Base-by-base conservation (phyloP, 306 rosid species). In the Sicyos edulis region DNA sequence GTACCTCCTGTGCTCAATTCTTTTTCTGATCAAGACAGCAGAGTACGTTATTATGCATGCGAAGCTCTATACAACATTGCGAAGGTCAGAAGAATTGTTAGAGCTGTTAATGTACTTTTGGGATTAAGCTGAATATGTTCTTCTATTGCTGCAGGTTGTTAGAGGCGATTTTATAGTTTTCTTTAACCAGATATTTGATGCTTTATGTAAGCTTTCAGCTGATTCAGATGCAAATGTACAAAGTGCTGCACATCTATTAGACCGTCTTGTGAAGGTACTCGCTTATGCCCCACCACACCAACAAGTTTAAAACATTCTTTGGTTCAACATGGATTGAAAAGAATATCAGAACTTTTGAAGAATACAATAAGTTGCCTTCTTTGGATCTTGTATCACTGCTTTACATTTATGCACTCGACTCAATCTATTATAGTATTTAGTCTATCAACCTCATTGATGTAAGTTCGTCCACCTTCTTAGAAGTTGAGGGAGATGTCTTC, bases 21-120 rank as follows among this genome's bases (percentile, higher is more conserved):
- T 65, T 95, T 95, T 82, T 79, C 88, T 54, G 99, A 95, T 82
- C 99, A 95, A 87, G 99, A 95, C 73, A 85, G 97, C 88, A 87
- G 97, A 82, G 99, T 95, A 75, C 99, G 99, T 44, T 95, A 95
- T 84, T 91, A 95, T 88, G 97, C 99, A 59, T 95, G 99, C 26
- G 99, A 95, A 82, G 95, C 99, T 55, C 85, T 95, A 22, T 95
- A 95, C 74, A 95, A 95, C 82, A 95, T 95, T 58, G 99, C 99
- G 42, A 95, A 95, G 96, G 99, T 93, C 77, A 88, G 83, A 75
- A 44, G 61, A 78, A 66, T 68, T 50, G 71, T 75, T 34, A 51
- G 74, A 71, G 82, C 61, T 72, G 74, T 62, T 70, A 72, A 53
- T 53, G 8, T 63, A 24, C 44, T 76, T 61, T 68, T 20, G 63